Percentiles rank a stretch among this genome's conserved stretches.
These are phyloP conservation scores for Cordyceps fumosorosea DNA, from an alignment of 2,329 filamentous ascomycete genomes.

Conservation along the genomic window DNA sequence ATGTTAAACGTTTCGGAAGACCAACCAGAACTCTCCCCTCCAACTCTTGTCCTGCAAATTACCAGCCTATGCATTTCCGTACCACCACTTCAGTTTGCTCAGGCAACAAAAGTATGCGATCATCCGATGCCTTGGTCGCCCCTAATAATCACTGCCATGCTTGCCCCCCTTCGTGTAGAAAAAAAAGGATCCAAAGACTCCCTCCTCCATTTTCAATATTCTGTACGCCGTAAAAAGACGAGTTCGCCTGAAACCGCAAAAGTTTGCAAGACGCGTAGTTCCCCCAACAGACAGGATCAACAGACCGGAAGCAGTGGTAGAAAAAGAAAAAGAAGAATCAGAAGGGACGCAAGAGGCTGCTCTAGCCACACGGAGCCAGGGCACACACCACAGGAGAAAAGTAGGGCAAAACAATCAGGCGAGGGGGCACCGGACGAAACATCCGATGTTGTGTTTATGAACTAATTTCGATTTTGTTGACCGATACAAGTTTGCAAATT, in stretches of 20 bases:
- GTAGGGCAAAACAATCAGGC: conserved; percentile 15
- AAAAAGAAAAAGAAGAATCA: conserved; percentile 20
- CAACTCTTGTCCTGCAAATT: not conserved
- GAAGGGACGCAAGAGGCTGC: conserved; percentile 4
- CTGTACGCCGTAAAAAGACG: conserved; percentile 7
- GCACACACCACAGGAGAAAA: conserved; percentile 17
- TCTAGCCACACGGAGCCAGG: conserved; percentile 11
- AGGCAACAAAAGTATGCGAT: not conserved
- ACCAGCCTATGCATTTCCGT: not conserved
- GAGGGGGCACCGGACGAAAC: conserved; percentile 15
- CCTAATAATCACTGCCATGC: not conserved
- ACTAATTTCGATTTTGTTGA: conserved; percentile 51
- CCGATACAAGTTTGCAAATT: conserved; percentile 47
- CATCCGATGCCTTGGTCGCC: not conserved
- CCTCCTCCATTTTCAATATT: not conserved
- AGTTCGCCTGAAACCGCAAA: not conserved
- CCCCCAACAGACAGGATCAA: conserved; percentile 20
- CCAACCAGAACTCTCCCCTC: not conserved
- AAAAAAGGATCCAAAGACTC: conserved; percentile 7
- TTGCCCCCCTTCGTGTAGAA: not conserved
- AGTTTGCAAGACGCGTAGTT: conserved; percentile 4
- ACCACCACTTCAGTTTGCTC: not conserved
- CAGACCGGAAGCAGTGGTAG: conserved; percentile 24
- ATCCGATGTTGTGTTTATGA: conserved; percentile 36
- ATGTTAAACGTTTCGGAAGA: not conserved